Conservation (phyloP, 192 early-diverging fungal genomes). For the Rhizoclosmatium sp. region DNA sequence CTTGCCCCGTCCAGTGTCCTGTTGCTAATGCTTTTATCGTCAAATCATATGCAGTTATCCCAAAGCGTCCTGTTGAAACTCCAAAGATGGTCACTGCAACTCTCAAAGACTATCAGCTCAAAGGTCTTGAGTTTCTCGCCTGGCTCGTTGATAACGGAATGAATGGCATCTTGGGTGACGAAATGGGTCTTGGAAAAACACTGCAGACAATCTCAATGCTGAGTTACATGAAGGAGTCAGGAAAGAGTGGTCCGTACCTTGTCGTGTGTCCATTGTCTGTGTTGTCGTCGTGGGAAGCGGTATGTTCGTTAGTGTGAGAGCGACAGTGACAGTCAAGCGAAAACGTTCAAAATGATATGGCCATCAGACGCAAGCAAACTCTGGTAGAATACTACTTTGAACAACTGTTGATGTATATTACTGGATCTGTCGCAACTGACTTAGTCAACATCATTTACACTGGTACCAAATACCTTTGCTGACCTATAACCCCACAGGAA, state of each 20-base stretch:
- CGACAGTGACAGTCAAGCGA: too few species aligned
- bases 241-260: constrained; percentile 86
- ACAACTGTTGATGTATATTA: too few species aligned
- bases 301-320: constrained; percentile 46
- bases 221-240: constrained; percentile 75
- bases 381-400: too few species aligned
- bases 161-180: constrained; percentile 81
- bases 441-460: too few species aligned
- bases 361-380: too few species aligned
- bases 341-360: too few species aligned
- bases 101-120: constrained; percentile 84
- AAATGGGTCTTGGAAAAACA: constrained; percentile 74
- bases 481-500: constrained; percentile 50
- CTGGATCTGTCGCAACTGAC: too few species aligned
- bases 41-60: constrained; percentile 1
- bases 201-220: constrained; percentile 94
- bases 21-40: not conserved
- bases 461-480: not conserved
- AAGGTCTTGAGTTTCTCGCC: constrained; percentile 92
- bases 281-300: constrained; percentile 88
- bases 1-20: not conserved
- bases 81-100: constrained; percentile 23
- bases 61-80: not conserved
- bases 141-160: constrained; percentile 93
- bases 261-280: constrained; percentile 90